These are phyloP conservation scores for Barnettozyma vustinii DNA, from an alignment of 805 yeast species.

Conservation along the genomic window DNA sequence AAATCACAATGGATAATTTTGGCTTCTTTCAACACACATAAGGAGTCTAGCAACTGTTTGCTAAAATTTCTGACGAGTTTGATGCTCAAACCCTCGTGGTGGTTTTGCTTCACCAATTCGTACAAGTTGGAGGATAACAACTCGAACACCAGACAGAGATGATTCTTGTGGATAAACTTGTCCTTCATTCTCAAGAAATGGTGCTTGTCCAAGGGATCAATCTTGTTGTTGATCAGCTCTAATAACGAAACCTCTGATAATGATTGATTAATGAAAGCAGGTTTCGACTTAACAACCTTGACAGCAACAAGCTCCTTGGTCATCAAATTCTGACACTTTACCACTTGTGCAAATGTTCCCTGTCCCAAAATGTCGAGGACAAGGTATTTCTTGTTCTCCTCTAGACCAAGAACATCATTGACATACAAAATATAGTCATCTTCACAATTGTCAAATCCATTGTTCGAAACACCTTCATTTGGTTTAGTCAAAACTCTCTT, in stretches of 20 bases:
- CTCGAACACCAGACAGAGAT: slow-evolving; percentile 89
- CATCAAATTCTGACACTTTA: slow-evolving; percentile 72
- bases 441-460: slow-evolving; percentile 84
- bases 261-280: slow-evolving; percentile 88
- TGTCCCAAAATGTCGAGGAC: slow-evolving; percentile 90
- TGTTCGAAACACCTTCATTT: slow-evolving; percentile 70
- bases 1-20: slow-evolving; percentile 93
- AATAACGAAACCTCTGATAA: slow-evolving; percentile 83
- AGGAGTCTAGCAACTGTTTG: slow-evolving; percentile 73
- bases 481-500: slow-evolving; percentile 91
- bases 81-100: slow-evolving; percentile 83
- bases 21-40: slow-evolving; percentile 73
- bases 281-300: slow-evolving; percentile 87
- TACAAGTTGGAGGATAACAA: slow-evolving; percentile 81
- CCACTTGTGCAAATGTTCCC: slow-evolving; percentile 98
- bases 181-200: slow-evolving; percentile 77
- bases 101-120: slow-evolving; percentile 88
- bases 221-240: slow-evolving; percentile 69
- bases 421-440: slow-evolving; percentile 90
- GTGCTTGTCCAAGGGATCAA: slow-evolving; percentile 66
- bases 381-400: slow-evolving; percentile 79
- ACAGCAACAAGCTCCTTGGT: slow-evolving; percentile 85
- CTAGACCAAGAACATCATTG: slow-evolving; percentile 85
- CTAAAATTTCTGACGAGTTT: slow-evolving; percentile 74
- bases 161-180: slow-evolving; percentile 87